Evolutionary conservation across 148 eudicot species (phyloP).

Genomic region (Hydrangea macrophylla): DNA sequence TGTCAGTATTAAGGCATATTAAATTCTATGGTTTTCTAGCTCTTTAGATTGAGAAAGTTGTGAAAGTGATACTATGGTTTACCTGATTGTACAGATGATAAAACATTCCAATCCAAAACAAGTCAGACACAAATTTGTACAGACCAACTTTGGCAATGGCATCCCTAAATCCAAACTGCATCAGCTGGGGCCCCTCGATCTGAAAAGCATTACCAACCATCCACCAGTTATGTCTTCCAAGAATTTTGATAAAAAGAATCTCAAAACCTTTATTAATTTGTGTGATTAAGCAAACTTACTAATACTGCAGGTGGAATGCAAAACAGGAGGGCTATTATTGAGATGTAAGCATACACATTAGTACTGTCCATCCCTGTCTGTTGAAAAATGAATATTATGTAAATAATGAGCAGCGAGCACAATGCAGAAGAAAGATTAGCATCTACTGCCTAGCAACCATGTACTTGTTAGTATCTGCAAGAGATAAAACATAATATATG

Average conservation of each 20-base stretch:
- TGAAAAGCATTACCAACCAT: constrained; percentile 2
- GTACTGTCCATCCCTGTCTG: constrained; percentile 44
- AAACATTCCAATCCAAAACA: constrained; percentile 36
- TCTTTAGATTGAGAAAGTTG: background rate
- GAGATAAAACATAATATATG: background rate
- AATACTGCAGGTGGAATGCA: constrained; percentile 35
- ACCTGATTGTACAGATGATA: constrained; percentile 41
- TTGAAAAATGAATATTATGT: background rate
- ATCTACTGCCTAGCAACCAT: too few species aligned
- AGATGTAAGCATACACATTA: constrained; percentile 34
- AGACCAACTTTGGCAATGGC: constrained; percentile 40
- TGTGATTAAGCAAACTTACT: constrained; percentile 16
- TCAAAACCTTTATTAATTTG: background rate
- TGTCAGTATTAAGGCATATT: background rate
- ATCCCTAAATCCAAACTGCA: constrained; percentile 34
- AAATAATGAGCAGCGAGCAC: background rate
- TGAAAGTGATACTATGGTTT: background rate
- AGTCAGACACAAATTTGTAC: constrained; percentile 31
- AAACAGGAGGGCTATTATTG: constrained; percentile 31
- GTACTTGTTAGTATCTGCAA: too few species aligned
- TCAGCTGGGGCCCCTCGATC: constrained; percentile 34
- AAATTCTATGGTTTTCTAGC: background rate
- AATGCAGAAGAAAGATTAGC: too few species aligned
- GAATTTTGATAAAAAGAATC: background rate
- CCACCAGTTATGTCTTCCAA: background rate